These are phyloP conservation scores for Zygosaccharomyces pseudobailii DNA, from an alignment of 1,139 yeast species.

Conservation along the genomic window DNA sequence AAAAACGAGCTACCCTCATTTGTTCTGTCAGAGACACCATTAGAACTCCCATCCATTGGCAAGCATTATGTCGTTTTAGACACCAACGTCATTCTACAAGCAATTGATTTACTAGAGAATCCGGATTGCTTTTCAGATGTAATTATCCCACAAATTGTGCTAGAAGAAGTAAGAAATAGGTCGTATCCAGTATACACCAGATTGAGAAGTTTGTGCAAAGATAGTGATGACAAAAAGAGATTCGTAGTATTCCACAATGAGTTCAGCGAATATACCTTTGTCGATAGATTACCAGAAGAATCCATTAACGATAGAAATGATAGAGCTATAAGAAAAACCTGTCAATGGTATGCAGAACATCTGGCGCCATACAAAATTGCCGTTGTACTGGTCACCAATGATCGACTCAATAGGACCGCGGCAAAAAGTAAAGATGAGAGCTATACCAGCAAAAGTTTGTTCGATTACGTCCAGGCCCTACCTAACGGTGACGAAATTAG, in stretches of 20 bases:
- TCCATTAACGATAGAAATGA: slow-evolving; percentile 87
- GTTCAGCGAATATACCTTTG: slow-evolving; percentile 67
- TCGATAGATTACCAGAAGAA: slow-evolving; percentile 60
- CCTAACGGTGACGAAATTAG: slow-evolving; percentile 73
- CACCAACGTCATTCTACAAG: slow-evolving; percentile 82
- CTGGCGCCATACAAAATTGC: slow-evolving; percentile 45
- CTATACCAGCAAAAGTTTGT: slow-evolving; percentile 51
- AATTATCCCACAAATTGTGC: slow-evolving; percentile 85
- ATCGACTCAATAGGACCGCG: slow-evolving; percentile 57
- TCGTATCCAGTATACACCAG: slow-evolving; percentile 87
- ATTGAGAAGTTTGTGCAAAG: slow-evolving; percentile 61
- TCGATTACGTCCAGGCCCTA: slow-evolving; percentile 63
- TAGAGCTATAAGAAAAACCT: slow-evolving; percentile 76
- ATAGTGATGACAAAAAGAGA: slow-evolving; percentile 66
- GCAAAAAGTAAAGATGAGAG: slow-evolving; percentile 47
- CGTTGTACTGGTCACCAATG: slow-evolving; percentile 72
- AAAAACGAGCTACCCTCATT: slow-evolving; percentile 41
- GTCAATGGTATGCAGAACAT: slow-evolving; percentile 69
- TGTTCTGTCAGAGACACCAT: slow-evolving; percentile 34
- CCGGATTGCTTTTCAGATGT: slow-evolving; percentile 78
- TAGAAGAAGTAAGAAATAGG: slow-evolving; percentile 87
- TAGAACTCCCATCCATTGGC: slow-evolving; percentile 41
- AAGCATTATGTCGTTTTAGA: slow-evolving; percentile 80
- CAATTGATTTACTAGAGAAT: slow-evolving; percentile 85
- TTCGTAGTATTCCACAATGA: slow-evolving; percentile 93